Base-by-base conservation (phyloP, 495 filamentous ascomycete genomes). In the Aspergillus leporis region DNA sequence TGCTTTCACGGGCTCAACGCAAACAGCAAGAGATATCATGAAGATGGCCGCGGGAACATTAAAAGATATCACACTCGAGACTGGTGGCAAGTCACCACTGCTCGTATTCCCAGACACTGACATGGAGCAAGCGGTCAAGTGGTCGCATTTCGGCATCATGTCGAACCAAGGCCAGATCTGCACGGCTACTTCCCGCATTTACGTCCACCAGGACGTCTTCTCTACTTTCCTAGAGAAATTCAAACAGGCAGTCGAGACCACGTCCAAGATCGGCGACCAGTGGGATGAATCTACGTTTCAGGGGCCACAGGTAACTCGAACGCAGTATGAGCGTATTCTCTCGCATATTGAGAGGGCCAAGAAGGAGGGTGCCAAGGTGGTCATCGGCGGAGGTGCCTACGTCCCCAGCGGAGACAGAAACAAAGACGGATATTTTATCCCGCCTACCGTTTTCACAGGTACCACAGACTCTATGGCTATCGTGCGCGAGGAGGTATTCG, bases 41-140 rank as follows among this genome's bases (percentile, higher is more conserved):
- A 92, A 93, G 72, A 87, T 88, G 79, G 93, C 93, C 0, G 79
- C 87, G 9, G 77, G 81, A 3, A 93, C 87, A 59, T 81, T 96
- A 76, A 96, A 96, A 79, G 94, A 95, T 70, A 93, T 96, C 61
- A 96, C 91, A 0, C 84, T 97, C 13, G 92, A 96, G 74, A 95
- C 91, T 0, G 92, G 92, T 30, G 92, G 92, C 56, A 97, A 97
- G 76, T 90, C 86, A 5, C 91, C 92, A 0, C 74, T 94, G 16
- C 67, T 96, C 46, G 83, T 97, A 25, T 97, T 96, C 67, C 87
- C 88, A 18, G 92, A 97, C 66, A 90, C 90, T 4, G 88, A 96
- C 62, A 70, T 96, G 22, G 91, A 93, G 10, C 89, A 93, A 64
- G 91, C 92, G 0, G 87, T 89, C 10, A 92, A 90, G 59, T 97